These are phyloP conservation scores for Hypoxylon sp. DNA, from an alignment of 2,329 filamentous ascomycete species.

Conservation along the genomic window DNA sequence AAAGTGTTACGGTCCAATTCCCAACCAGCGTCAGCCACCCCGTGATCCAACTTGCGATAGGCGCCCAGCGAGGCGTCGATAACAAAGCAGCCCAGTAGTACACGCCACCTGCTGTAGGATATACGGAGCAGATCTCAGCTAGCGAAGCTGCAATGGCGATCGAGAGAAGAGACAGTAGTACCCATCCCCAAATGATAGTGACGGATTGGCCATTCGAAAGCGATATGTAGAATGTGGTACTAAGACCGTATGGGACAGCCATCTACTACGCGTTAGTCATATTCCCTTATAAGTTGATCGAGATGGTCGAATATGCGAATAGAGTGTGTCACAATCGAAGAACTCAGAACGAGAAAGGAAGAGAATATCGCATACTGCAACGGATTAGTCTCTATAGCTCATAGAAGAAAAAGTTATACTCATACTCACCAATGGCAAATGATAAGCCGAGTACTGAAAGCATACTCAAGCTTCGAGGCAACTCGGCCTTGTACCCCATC, in stretches of 20 bases:
- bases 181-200: constrained; percentile 79
- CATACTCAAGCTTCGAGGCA: constrained; percentile 77
- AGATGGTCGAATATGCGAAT: neutral
- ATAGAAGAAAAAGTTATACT: constrained; percentile 1
- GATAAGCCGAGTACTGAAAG: constrained; percentile 76
- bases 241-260: constrained; percentile 78
- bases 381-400: constrained; percentile 15
- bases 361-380: constrained; percentile 27
- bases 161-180: constrained; percentile 74
- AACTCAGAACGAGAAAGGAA: neutral
- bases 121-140: constrained; percentile 78
- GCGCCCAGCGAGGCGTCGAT: constrained; percentile 74
- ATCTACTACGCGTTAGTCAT: constrained; percentile 58
- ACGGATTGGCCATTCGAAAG: constrained; percentile 78
- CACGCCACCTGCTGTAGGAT: constrained; percentile 77
- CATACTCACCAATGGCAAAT: constrained; percentile 70
- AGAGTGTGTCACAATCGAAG: constrained; percentile 8
- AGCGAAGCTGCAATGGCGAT: constrained; percentile 75
- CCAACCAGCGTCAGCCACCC: constrained; percentile 81
- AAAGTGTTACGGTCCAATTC: constrained; percentile 76
- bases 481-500: constrained; percentile 77
- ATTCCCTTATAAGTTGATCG: constrained; percentile 4
- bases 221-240: constrained; percentile 77
- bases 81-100: constrained; percentile 82
- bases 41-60: constrained; percentile 77